Conservation (phyloP, 805 yeast species). For the Metschnikowia similis region DNA sequence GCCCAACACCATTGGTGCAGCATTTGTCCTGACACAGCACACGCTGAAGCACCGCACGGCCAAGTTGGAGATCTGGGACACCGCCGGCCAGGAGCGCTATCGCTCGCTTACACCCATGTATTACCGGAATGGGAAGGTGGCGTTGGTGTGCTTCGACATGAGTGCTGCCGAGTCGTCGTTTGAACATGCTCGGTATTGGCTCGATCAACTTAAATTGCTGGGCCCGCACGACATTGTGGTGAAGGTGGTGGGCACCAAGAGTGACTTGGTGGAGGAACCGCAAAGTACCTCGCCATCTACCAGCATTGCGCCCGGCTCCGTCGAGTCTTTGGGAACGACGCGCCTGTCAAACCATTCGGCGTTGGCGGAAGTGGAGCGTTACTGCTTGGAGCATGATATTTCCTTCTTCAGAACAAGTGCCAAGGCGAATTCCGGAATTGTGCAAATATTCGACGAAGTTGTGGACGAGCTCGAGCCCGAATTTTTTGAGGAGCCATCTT, state of each 20-base stretch:
- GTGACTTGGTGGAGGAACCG: conserved; percentile 47
- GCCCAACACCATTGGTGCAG: conserved; percentile 98
- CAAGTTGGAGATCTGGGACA: conserved; percentile 82
- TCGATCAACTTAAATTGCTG: conserved; percentile 58
- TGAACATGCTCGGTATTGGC: conserved; percentile 81
- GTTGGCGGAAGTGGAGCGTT: conserved; percentile 14
- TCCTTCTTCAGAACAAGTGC: conserved; percentile 54
- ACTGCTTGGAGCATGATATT: conserved; percentile 16
- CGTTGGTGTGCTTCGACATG: conserved; percentile 84
- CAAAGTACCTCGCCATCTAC: too few relatives aligned
- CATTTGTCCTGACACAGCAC: conserved; percentile 75
- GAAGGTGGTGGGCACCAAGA: conserved; percentile 76
- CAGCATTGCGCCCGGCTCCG: too few relatives aligned
- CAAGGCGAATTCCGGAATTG: conserved; percentile 62
- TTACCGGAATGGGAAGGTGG: conserved; percentile 45
- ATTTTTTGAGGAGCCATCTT: conserved; percentile 21
- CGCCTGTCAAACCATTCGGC: not conserved
- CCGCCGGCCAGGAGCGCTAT: conserved; percentile 80
- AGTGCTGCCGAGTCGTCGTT: conserved; percentile 47
- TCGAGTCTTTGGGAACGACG: too few relatives aligned
- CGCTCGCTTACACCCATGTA: conserved; percentile 44
- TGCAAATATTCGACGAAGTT: conserved; percentile 29
- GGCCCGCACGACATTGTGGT: conserved; percentile 28
- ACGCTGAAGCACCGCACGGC: conserved; percentile 37
- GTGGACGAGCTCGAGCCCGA: conserved; percentile 29